Percentiles rank a stretch among this genome's conserved stretches.
Evolutionary conservation across 2,329 filamentous ascomycete species (phyloP).

Genomic region (Microcyclospora pomicola): DNA sequence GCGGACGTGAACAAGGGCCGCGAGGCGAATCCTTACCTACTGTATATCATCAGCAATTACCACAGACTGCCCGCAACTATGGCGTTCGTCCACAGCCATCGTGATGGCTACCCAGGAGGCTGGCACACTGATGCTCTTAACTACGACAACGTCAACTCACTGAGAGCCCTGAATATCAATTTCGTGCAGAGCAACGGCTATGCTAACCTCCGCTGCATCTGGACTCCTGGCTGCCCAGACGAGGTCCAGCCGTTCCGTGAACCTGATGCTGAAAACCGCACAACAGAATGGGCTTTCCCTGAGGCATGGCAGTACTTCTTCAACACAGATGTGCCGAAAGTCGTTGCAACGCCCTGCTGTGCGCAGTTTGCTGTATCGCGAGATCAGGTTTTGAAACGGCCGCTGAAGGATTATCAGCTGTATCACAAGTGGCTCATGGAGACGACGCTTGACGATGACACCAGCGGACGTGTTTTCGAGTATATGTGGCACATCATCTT

Average conservation of each 20-base stretch:
- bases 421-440: constrained; percentile 36
- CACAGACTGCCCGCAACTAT: constrained; percentile 18
- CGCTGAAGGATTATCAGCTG: constrained; percentile 19
- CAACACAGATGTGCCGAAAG: constrained; percentile 6
- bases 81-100: constrained; percentile 19
- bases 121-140: constrained; percentile 17
- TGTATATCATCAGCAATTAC: constrained; percentile 34
- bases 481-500: constrained; percentile 46
- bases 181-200: constrained; percentile 14
- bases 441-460: constrained; percentile 34
- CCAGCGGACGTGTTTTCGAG: constrained; percentile 41
- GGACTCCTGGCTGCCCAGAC: constrained; percentile 12
- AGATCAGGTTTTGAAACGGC: constrained; percentile 15
- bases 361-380: constrained; percentile 23
- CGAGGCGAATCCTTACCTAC: constrained; percentile 35
- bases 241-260: constrained; percentile 13
- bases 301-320: constrained; percentile 12
- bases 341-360: constrained; percentile 15
- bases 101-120: constrained; percentile 11
- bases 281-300: constrained; percentile 10
- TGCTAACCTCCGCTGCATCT: constrained; percentile 16
- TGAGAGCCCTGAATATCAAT: constrained; percentile 10
- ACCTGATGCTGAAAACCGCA: constrained; percentile 6
- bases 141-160: constrained; percentile 15
- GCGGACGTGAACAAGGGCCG: constrained; percentile 27